Percentiles rank a stretch among this genome's conserved stretches.
phyloP scores from a whole-genome alignment of 2,329 filamentous ascomycete species.

The Colletotrichum sp. region DNA sequence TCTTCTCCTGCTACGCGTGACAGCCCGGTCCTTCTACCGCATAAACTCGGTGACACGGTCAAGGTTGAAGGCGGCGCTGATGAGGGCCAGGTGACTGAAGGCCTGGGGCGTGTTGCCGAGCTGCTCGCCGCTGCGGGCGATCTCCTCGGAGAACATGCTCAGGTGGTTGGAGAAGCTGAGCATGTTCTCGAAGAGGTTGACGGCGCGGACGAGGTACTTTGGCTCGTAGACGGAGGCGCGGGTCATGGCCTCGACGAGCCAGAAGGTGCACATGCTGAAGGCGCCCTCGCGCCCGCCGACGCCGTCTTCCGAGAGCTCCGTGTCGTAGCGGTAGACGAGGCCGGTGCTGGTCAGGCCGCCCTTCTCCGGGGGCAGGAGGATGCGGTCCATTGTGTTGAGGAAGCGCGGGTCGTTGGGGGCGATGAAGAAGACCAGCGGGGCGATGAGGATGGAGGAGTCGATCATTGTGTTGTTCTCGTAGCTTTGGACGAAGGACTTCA shows the following conservation, averaged over 20 bases:
- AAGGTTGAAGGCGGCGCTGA: constrained; percentile 80
- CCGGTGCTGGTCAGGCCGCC: constrained; percentile 78
- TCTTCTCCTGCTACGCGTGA: background rate
- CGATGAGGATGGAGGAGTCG: constrained; percentile 77
- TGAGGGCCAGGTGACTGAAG: constrained; percentile 76
- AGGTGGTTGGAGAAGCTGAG: constrained; percentile 78
- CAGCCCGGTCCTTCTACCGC: background rate
- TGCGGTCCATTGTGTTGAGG: constrained; percentile 72
- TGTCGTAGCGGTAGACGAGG: constrained; percentile 78
- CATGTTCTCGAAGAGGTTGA: constrained; percentile 80
- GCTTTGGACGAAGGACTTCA: constrained; percentile 76
- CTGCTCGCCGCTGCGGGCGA: constrained; percentile 76
- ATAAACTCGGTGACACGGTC: constrained; percentile 52
- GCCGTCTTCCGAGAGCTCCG: constrained; percentile 70
- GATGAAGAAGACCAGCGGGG: constrained; percentile 81
- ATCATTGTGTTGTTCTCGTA: constrained; percentile 74
- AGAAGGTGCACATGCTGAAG: constrained; percentile 84
- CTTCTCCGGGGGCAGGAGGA: constrained; percentile 74
- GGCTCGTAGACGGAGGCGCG: constrained; percentile 68
- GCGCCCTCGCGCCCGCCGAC: constrained; percentile 78
- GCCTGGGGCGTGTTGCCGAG: constrained; percentile 82
- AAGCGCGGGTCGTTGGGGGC: constrained; percentile 80
- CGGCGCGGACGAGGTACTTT: constrained; percentile 66
- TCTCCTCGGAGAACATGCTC: constrained; percentile 81
- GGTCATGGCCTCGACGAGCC: constrained; percentile 80